Percentiles rank a stretch among this genome's conserved stretches.
These are phyloP conservation scores for Nicotiana attenuata DNA, from an alignment of 257 asterid species.

Conservation along the genomic window DNA sequence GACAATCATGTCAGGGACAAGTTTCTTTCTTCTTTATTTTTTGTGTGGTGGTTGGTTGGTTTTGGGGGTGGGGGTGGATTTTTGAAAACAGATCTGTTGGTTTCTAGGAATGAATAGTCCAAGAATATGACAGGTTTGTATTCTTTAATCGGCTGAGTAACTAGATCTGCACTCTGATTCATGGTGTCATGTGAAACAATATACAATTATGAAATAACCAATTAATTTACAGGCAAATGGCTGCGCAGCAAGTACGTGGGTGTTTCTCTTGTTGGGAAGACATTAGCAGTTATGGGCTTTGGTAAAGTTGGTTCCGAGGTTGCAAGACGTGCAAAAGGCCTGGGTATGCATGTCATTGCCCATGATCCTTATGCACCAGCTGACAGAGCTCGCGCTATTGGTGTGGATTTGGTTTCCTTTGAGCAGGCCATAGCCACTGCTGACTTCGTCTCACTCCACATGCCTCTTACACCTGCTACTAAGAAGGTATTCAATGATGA, in stretches of 20 bases:
- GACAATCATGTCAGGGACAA: not conserved
- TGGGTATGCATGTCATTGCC: constrained; percentile 87
- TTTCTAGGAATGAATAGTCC: not conserved
- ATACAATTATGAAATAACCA: not conserved
- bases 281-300: constrained; percentile 90
- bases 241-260: constrained; percentile 56
- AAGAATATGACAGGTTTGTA: not conserved
- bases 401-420: constrained; percentile 82
- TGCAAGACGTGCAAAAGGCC: constrained; percentile 91
- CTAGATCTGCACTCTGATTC: not conserved
- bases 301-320: constrained; percentile 81
- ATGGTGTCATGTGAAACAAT: not conserved
- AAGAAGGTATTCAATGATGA: constrained; percentile 71
- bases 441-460: constrained; percentile 86
- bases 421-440: constrained; percentile 82
- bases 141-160: not conserved
- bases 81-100: constrained; percentile 3
- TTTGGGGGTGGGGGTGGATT: not conserved
- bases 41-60: too few relatives aligned
- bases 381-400: constrained; percentile 89
- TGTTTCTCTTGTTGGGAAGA: constrained; percentile 91
- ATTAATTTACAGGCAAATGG: constrained; percentile 66
- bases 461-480: constrained; percentile 95
- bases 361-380: constrained; percentile 99
- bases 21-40: too few relatives aligned